A percentile compares a stretch with the other conserved stretches of the same genome.
These are phyloP conservation scores for Flaveria trinervia DNA, from an alignment of 129 eudicot species.

Conservation along the genomic window DNA sequence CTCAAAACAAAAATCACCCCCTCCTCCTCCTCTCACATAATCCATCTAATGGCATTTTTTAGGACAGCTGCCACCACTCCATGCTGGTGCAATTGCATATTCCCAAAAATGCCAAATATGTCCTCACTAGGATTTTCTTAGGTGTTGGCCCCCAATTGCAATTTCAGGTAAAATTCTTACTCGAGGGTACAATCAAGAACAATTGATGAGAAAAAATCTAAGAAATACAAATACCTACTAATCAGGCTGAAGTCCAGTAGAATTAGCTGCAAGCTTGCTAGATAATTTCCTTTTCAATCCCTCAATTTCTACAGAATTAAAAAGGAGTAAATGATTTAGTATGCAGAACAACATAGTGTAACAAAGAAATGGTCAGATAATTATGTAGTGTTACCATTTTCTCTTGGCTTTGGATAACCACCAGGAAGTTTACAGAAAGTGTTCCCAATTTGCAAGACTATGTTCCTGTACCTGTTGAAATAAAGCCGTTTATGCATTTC, in stretches of 20 bases:
- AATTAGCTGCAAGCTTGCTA: constrained; percentile 70
- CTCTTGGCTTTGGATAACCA: constrained; percentile 88
- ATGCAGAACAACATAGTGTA: not conserved
- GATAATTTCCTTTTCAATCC: constrained; percentile 80
- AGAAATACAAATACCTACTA: constrained; percentile 68
- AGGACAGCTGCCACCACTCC: too few relatives aligned
- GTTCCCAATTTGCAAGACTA: constrained; percentile 74
- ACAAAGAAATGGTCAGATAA: too few relatives aligned
- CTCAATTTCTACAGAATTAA: constrained; percentile 52
- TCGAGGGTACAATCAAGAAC: not conserved
- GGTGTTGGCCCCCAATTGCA: not conserved
- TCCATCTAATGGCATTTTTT: too few relatives aligned
- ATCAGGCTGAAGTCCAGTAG: constrained; percentile 55
- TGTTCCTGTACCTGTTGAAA: constrained; percentile 72
- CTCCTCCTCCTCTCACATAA: too few relatives aligned
- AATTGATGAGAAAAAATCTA: not conserved
- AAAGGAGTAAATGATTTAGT: not conserved
- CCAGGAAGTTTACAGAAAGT: constrained; percentile 89
- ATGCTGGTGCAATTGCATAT: too few relatives aligned
- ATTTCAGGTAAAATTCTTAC: not conserved
- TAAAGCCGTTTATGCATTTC: constrained; percentile 6
- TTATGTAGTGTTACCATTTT: constrained; percentile 48
- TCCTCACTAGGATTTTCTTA: too few relatives aligned
- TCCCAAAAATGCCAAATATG: too few relatives aligned
- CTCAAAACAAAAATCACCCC: too few relatives aligned